Evolutionary conservation across 2,329 filamentous ascomycete genomes (phyloP), one percentile per base, ranked within the genome.

Genomic region (Aspergillus texensis): DNA sequence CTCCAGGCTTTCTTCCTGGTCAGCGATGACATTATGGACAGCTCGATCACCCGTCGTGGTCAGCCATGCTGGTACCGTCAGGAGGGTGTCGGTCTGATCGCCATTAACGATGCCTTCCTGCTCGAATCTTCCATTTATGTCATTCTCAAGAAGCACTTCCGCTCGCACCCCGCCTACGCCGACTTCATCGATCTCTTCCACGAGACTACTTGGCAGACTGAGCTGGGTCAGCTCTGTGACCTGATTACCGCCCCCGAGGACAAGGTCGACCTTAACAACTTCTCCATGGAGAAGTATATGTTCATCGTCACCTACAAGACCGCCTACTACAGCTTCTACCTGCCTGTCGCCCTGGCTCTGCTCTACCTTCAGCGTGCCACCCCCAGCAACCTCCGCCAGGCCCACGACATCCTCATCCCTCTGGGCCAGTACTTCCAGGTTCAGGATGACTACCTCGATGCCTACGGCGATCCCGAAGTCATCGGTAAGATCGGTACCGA

Each of bases 271-370:
- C 89, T 99, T 68, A 85, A 92, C 85, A 97, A 97, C 84, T 99
- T 99, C 86, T 93, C 89, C 79, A 85, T 97, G 80, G 87, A 94
- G 66, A 99, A 77, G 86, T 97, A 97, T 85, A 89, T 85, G 73
- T 99, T 98, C 86, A 99, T 99, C 75, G 95, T 99, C 82, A 92
- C 96, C 81, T 98, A 96, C 89, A 99, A 99, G 89, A 99, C 95
- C 28, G 94, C 95, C 58, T 99, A 96, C 85, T 99, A 99, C 86
- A 96, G 91, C 75, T 99, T 99, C 86, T 98, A 98, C 83, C 90
- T 99, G 16, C 95, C 95, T 63, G 93, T 99, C 61, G 94, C 93
- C 11, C 87, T 99, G 52, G 92, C 95, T 6, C 85, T 99, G 72
- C 85, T 94, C 84, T 91, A 93, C 81, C 88, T 94, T 70, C 89